Conservation (phyloP, 257 asterid species). For the Craterostigma plantagineum region DNA sequence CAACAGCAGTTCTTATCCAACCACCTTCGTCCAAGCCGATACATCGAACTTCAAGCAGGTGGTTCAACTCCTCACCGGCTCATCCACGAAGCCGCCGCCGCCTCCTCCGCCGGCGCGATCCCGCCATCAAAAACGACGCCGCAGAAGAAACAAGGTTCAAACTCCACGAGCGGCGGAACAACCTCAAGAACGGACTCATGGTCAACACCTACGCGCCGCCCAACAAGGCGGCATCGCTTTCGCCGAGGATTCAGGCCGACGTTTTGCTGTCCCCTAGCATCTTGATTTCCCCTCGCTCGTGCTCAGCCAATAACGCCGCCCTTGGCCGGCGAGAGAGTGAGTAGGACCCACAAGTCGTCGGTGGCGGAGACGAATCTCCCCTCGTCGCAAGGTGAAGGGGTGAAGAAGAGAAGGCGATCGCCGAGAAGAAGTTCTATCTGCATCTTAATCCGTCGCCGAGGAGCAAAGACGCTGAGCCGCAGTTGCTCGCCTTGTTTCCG, state of each 20-base stretch:
- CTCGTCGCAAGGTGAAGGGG: too few relatives aligned
- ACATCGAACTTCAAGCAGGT: constrained; percentile 81
- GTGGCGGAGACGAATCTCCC: constrained; percentile 8
- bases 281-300: constrained; percentile 74
- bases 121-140: constrained; percentile 60
- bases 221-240: constrained; percentile 24
- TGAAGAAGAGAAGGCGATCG: constrained; percentile 76
- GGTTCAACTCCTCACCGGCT: constrained; percentile 87
- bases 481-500: constrained; percentile 65
- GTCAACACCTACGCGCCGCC: constrained; percentile 55
- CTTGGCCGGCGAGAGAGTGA: constrained; percentile 28
- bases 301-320: constrained; percentile 93
- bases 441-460: constrained; percentile 58
- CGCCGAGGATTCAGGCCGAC: constrained; percentile 25
- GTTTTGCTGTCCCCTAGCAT: constrained; percentile 63
- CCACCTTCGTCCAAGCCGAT: constrained; percentile 97
- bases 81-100: constrained; percentile 30
- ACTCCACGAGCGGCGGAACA: constrained; percentile 74
- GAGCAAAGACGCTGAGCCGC: constrained; percentile 69
- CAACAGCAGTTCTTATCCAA: constrained; percentile 41
- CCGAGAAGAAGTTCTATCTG: constrained; percentile 51
- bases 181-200: constrained; percentile 52
- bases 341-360: constrained; percentile 43
- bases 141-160: constrained; percentile 47
- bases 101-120: constrained; percentile 27